Evolutionary conservation across 2,329 filamentous ascomycete genomes (phyloP).

Genomic region (Shiraia bambusicola): DNA sequence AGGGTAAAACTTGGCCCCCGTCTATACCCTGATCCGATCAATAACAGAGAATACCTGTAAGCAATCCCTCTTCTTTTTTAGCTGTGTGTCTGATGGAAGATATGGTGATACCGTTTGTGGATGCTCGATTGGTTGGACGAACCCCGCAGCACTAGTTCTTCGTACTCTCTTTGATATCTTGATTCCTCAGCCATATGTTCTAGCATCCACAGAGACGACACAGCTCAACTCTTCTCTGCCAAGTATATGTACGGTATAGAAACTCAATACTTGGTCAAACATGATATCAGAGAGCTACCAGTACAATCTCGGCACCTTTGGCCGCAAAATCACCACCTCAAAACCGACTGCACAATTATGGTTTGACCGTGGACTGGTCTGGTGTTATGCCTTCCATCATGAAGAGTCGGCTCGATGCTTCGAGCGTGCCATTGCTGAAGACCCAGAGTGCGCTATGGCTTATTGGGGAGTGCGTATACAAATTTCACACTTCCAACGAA

Average conservation of each 20-base stretch:
- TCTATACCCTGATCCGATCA: too few species aligned
- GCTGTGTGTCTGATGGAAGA: not conserved
- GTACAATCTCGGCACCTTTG: constrained; percentile 62
- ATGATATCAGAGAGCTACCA: constrained; percentile 21
- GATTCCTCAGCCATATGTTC: not conserved
- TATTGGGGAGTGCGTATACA: constrained; percentile 60
- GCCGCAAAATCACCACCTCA: constrained; percentile 57
- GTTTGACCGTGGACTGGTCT: constrained; percentile 73
- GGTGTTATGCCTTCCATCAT: constrained; percentile 76
- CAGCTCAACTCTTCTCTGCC: too few species aligned
- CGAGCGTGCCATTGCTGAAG: constrained; percentile 57
- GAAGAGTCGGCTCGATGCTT: constrained; percentile 69
- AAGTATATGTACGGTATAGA: too few species aligned
- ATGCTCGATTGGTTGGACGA: too few species aligned
- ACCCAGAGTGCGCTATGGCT: constrained; percentile 61
- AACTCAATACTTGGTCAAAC: too few species aligned
- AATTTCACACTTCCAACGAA: not conserved
- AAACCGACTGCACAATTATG: constrained; percentile 60
- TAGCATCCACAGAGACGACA: not conserved
- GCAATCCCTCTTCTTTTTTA: not conserved
- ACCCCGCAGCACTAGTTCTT: too few species aligned
- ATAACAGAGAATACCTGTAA: too few species aligned
- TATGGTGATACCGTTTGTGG: too few species aligned
- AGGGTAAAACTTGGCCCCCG: too few species aligned
- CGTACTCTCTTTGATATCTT: not conserved